Evolutionary conservation across 1,284 basidiomycete species (phyloP).

Genomic region (Ceratobasidium theobromae): DNA sequence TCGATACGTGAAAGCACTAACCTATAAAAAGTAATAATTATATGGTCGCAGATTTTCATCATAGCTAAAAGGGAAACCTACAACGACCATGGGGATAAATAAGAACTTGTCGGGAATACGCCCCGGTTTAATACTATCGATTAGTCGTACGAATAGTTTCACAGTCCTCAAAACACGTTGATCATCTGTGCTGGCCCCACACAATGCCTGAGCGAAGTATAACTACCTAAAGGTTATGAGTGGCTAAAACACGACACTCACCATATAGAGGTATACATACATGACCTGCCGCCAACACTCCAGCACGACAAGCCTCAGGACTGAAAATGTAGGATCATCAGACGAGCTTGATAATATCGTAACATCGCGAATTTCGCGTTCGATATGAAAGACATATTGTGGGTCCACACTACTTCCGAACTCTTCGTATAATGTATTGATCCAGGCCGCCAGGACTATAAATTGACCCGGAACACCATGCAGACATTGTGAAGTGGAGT

Average conservation of each 20-base stretch:
- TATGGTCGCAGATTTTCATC: background rate
- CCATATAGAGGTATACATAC: slow-evolving; percentile 16
- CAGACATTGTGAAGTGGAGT: background rate
- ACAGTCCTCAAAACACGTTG: background rate
- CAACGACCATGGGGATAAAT: background rate
- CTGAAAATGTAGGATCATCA: background rate
- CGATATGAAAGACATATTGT: background rate
- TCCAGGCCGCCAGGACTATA: background rate
- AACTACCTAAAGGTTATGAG: background rate
- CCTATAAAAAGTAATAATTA: background rate
- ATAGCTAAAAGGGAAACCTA: background rate
- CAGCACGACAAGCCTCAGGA: slow-evolving; percentile 4
- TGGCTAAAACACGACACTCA: background rate
- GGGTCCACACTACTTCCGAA: background rate
- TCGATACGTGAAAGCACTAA: background rate
- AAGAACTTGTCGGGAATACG: slow-evolving; percentile 1
- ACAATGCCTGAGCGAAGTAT: background rate
- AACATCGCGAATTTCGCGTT: background rate
- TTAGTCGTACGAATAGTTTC: background rate
- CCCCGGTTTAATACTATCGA: background rate
- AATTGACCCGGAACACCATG: slow-evolving; percentile 8
- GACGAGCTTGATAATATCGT: background rate
- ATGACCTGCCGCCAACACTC: slow-evolving; percentile 11
- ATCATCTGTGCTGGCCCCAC: background rate
- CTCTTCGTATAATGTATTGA: slow-evolving; percentile 1